Evolutionary conservation across 2,329 filamentous ascomycete species (phyloP), one percentile per base, ranked within the genome.

Genomic region (Pyricularia pennisetigena): DNA sequence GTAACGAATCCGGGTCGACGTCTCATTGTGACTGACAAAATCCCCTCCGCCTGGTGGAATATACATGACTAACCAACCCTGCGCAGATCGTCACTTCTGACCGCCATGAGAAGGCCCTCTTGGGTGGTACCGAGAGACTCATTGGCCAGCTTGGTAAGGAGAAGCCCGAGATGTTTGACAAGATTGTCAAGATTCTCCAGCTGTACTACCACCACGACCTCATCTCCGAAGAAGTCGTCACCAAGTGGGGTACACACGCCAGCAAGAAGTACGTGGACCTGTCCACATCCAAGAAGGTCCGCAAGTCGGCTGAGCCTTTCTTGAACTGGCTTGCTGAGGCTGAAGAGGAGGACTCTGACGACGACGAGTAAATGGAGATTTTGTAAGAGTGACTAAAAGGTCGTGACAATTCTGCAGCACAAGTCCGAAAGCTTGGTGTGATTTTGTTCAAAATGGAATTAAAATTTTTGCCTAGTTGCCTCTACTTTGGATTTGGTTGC

Each of bases 231-330:
- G 94, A 97, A 71, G 87, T 93, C 20, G 88, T 97, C 77, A 91
- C 90, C 80, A 90, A 90, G 74, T 99, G 95, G 94, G 94, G 94
- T 72, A 86, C 87, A 77, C 97, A 95, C 85, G 93, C 94, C 69
- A 97, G 93, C 87, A 97, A 97, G 90, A 97, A 97, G 84, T 98
- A 98, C 78, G 92, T 96, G 74, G 94, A 98, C 78, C 80, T 96
- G 70, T 78, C 89, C 70, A 94, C 89, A 70, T 97, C 93, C 82
- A 94, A 93, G 85, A 97, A 96, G 86, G 93, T 98, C 71, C 93
- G 94, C 82, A 94, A 96, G 85, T 91, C 92, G 72, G 93, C 95
- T 68, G 91, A 96, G 83, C 90, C 92, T 72, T 99, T 99, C 86
- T 85, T 97, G 76, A 91, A 89, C 74, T 98, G 94, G 94, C 92